phyloP scores from a whole-genome alignment of 257 asterid species.

The Craterostigma plantagineum region DNA sequence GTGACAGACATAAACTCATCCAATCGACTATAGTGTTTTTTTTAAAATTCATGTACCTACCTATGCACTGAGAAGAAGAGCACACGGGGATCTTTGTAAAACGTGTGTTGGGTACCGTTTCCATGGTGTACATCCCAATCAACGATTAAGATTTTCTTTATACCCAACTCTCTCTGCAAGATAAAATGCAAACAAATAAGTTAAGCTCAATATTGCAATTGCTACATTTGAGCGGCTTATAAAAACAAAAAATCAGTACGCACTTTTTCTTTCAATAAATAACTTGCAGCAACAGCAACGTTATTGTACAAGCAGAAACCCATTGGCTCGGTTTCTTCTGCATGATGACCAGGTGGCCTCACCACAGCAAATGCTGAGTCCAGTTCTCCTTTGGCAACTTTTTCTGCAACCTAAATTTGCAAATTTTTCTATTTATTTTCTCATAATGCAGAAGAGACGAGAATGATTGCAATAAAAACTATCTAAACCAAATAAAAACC shows the following conservation, averaged over 20 bases:
- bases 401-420: slow-evolving; percentile 50
- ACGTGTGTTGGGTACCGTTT: slow-evolving; percentile 88
- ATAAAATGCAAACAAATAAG: slow-evolving; percentile 6
- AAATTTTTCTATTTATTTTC: too few relatives aligned
- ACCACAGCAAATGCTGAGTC: slow-evolving; percentile 84
- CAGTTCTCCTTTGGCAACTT: slow-evolving; percentile 72
- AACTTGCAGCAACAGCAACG: slow-evolving; percentile 74
- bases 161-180: slow-evolving; percentile 58
- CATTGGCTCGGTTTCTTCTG: slow-evolving; percentile 74
- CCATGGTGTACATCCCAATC: slow-evolving; percentile 99
- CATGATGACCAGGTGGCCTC: slow-evolving; percentile 99
- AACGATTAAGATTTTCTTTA: slow-evolving; percentile 66
- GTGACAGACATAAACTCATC: not conserved
- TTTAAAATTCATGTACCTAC: slow-evolving; percentile 23
- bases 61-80: slow-evolving; percentile 98
- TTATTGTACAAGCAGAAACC: slow-evolving; percentile 90
- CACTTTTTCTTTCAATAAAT: slow-evolving; percentile 64
- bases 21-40: too few relatives aligned
- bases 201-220: not conserved
- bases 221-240: not conserved
- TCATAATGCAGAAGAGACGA: not conserved
- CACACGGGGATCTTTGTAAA: slow-evolving; percentile 75
- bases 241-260: slow-evolving; percentile 16
- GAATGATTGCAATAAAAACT: not conserved
- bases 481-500: too few relatives aligned